These are phyloP conservation scores for Aegle marmelos DNA, from an alignment of 345 rosid genomes.

Conservation along the genomic window DNA sequence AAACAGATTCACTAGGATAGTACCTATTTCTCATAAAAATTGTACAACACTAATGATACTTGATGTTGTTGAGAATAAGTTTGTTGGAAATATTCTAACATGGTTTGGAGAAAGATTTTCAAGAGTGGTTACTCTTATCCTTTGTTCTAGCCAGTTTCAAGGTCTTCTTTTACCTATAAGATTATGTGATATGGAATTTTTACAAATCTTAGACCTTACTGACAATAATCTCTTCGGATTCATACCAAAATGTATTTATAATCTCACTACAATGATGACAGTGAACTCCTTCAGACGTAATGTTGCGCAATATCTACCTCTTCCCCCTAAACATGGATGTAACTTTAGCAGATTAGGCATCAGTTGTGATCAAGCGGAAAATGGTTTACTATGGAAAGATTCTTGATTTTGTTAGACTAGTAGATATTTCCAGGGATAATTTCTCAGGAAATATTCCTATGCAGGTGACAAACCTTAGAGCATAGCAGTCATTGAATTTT, in stretches of 20 bases:
- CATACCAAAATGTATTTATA: conserved; percentile 10
- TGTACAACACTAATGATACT: background rate
- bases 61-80: background rate
- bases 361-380: background rate
- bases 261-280: background rate
- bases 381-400: background rate
- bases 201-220: conserved; percentile 8
- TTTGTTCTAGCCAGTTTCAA: background rate
- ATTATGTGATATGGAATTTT: background rate
- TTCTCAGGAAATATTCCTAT: background rate
- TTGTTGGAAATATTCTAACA: background rate
- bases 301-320: background rate
- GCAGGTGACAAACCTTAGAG: background rate
- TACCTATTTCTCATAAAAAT: background rate
- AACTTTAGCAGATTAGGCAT: background rate
- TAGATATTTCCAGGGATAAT: background rate
- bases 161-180: background rate
- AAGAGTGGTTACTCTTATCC: no score
- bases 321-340: background rate
- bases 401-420: background rate
- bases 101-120: conserved; percentile 4
- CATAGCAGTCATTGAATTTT: background rate
- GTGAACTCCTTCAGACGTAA: background rate
- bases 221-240: background rate
- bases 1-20: background rate